Evolutionary conservation across 371 early-diverging fungal species (phyloP).

Genomic region (Choanephora cucurbitarum): DNA sequence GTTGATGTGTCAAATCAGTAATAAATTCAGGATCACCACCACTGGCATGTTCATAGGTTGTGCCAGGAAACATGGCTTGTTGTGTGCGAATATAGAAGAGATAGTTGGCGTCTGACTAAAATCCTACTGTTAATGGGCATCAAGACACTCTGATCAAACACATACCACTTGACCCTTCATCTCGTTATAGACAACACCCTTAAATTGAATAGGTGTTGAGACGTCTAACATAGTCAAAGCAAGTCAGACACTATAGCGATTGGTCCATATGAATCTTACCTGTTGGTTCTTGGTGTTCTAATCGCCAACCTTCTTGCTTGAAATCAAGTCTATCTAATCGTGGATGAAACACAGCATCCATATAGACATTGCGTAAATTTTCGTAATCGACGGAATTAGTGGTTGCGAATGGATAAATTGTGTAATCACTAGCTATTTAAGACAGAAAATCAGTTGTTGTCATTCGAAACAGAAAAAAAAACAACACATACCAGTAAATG

Average conservation of each 20-base stretch:
- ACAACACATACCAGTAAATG: conserved; percentile 91
- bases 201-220: conserved; percentile 64
- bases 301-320: conserved; percentile 94
- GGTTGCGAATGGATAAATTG: conserved; percentile 94
- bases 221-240: conserved; percentile 34
- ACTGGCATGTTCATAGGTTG: conserved; percentile 80
- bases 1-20: conserved; percentile 82
- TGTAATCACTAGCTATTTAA: conserved; percentile 84
- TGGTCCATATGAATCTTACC: too few relatives aligned
- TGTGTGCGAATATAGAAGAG: conserved; percentile 78
- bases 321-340: conserved; percentile 79
- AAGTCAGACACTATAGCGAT: background rate
- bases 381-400: conserved; percentile 84
- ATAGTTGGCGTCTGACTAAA: conserved; percentile 76
- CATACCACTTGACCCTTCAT: conserved; percentile 92
- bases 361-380: conserved; percentile 89
- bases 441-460: too few relatives aligned
- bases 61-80: conserved; percentile 82
- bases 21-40: conserved; percentile 94
- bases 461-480: too few relatives aligned
- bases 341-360: conserved; percentile 92
- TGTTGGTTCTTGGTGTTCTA: conserved; percentile 79
- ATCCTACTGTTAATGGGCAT: too few relatives aligned
- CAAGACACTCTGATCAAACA: too few relatives aligned
- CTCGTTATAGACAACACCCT: conserved; percentile 97